Conservation (phyloP, 345 rosid genomes). For the Eucalyptus polybractea region DNA sequence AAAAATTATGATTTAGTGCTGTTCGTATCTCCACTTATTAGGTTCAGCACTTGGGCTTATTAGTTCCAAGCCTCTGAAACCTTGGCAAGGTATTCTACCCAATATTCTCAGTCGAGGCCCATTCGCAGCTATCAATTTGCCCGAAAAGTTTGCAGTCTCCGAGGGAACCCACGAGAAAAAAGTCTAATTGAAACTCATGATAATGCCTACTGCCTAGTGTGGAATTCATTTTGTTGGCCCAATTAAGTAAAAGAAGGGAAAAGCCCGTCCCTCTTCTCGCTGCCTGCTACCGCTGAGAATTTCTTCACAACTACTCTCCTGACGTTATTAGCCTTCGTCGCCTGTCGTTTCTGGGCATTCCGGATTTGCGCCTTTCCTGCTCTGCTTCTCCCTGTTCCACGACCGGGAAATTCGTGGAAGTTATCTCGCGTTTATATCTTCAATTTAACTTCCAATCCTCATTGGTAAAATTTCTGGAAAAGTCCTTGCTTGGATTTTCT, state of each 20-base stretch:
- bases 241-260: neutral
- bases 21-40: too few relatives aligned
- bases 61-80: too few relatives aligned
- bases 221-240: neutral
- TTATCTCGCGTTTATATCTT: neutral
- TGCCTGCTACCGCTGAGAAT: neutral
- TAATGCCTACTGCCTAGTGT: too few relatives aligned
- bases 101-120: too few relatives aligned
- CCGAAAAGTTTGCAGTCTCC: too few relatives aligned
- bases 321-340: neutral
- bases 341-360: neutral
- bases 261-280: neutral
- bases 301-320: neutral
- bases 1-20: too few relatives aligned
- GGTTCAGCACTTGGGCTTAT: too few relatives aligned
- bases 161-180: too few relatives aligned
- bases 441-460: neutral
- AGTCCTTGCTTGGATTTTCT: too few relatives aligned
- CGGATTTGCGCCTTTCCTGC: neutral
- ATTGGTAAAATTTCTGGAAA: neutral
- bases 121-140: too few relatives aligned
- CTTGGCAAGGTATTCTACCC: too few relatives aligned
- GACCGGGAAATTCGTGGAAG: neutral
- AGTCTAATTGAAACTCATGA: too few relatives aligned
- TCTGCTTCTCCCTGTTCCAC: neutral